Evolutionary conservation across 208 protist species (phyloP).

Genomic region (Trypanosoma cruzi): DNA sequence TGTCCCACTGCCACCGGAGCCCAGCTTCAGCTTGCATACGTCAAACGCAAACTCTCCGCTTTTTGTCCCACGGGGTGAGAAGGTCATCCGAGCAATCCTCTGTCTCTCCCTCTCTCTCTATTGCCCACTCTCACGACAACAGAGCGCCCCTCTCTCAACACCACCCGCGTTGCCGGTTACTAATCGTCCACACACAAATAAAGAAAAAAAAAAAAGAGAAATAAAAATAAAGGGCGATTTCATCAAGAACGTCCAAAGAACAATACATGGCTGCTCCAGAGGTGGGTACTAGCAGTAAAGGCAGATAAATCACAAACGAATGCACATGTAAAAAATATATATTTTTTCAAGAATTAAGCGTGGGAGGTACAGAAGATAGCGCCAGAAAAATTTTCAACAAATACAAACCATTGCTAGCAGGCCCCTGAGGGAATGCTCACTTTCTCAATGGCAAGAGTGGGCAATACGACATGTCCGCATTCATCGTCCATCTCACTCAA

Average conservation of each 20-base stretch:
- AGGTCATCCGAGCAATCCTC: background rate
- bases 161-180: background rate
- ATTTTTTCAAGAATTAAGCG: background rate
- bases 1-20: slow-evolving; percentile 68
- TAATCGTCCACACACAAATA: background rate
- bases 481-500: slow-evolving; percentile 31
- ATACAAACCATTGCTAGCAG: background rate
- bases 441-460: background rate
- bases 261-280: background rate
- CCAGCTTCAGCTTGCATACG: slow-evolving; percentile 63
- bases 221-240: background rate
- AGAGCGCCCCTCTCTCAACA: no score
- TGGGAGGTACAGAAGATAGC: background rate
- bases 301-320: background rate
- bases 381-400: background rate
- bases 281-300: background rate
- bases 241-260: background rate
- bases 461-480: background rate
- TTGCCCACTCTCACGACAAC: no score
- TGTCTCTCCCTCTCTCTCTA: no score
- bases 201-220: slow-evolving; percentile 13
- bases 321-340: slow-evolving; percentile 7
- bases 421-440: background rate
- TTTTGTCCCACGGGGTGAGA: background rate
- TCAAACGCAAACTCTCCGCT: slow-evolving; percentile 58